These are phyloP conservation scores for Solanum hybrid DNA, from an alignment of 305 asterid genomes.

Conservation along the genomic window DNA sequence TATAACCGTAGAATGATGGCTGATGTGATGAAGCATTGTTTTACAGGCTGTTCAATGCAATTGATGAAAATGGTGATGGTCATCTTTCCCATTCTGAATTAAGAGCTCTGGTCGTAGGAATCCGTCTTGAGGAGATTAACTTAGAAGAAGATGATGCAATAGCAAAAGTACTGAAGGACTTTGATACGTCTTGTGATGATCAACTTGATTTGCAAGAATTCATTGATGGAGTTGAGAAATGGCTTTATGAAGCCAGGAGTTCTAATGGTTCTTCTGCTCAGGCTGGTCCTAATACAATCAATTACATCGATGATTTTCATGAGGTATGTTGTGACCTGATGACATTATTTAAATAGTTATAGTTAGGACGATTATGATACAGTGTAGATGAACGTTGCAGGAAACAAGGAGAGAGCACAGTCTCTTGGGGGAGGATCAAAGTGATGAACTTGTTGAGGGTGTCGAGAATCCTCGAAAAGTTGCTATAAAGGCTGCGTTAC, in stretches of 20 bases:
- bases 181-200: constrained; percentile 48
- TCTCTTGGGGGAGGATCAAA: constrained; percentile 29
- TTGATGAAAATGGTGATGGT: constrained; percentile 53
- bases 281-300: constrained; percentile 37
- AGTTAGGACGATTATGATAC: background rate
- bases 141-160: constrained; percentile 52
- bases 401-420: constrained; percentile 71
- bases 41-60: constrained; percentile 52
- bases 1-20: background rate
- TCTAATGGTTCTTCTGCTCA: constrained; percentile 6
- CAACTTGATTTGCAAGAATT: constrained; percentile 42
- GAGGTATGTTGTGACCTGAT: constrained; percentile 32
- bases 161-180: constrained; percentile 60
- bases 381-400: constrained; percentile 27
- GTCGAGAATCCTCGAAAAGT: constrained; percentile 36
- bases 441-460: constrained; percentile 59
- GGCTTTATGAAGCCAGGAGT: constrained; percentile 73
- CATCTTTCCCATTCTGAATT: constrained; percentile 51
- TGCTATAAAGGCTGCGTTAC: constrained; percentile 53
- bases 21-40: background rate
- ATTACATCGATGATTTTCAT: constrained; percentile 53
- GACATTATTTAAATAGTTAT: background rate
- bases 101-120: constrained; percentile 66
- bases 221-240: constrained; percentile 41
- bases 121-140: constrained; percentile 52